Percentiles rank a stretch among this genome's conserved stretches.
Conservation (phyloP, 345 rosid genomes). For the Murraya paniculata region DNA sequence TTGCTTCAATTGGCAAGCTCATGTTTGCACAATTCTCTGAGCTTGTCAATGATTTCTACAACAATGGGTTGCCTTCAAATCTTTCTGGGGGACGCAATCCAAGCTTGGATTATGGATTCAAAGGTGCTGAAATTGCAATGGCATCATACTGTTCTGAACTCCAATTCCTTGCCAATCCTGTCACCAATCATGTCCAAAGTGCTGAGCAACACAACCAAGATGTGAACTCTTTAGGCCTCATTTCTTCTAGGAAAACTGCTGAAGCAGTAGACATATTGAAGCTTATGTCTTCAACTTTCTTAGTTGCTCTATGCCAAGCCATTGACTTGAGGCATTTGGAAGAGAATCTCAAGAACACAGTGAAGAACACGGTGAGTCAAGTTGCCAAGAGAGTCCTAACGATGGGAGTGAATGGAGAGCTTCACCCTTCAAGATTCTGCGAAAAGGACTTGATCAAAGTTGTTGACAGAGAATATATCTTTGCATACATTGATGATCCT, state of each 20-base stretch:
- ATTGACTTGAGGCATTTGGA: constrained; percentile 72
- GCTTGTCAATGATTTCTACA: constrained; percentile 77
- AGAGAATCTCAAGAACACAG: constrained; percentile 55
- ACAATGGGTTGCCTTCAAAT: constrained; percentile 75
- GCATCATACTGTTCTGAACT: constrained; percentile 81
- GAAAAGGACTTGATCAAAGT: constrained; percentile 60
- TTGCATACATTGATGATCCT: constrained; percentile 62
- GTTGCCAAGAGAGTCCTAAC: constrained; percentile 51
- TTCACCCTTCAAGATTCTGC: constrained; percentile 64
- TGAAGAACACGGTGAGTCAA: constrained; percentile 53
- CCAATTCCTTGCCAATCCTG: constrained; percentile 69
- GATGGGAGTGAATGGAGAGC: constrained; percentile 53
- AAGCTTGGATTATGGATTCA: constrained; percentile 76
- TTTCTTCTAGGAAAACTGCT: constrained; percentile 61
- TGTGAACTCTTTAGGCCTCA: constrained; percentile 68
- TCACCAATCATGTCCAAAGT: constrained; percentile 72
- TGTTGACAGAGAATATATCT: constrained; percentile 53
- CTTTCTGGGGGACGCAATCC: constrained; percentile 58
- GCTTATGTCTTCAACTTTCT: constrained; percentile 70
- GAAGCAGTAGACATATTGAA: constrained; percentile 63
- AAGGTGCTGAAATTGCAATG: constrained; percentile 85
- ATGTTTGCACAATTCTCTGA: constrained; percentile 78
- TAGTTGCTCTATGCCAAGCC: constrained; percentile 68
- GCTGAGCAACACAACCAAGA: constrained; percentile 87
- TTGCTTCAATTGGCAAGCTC: constrained; percentile 70